Evolutionary conservation across 805 yeast species (phyloP).

Genomic region (Candida silvatica): DNA sequence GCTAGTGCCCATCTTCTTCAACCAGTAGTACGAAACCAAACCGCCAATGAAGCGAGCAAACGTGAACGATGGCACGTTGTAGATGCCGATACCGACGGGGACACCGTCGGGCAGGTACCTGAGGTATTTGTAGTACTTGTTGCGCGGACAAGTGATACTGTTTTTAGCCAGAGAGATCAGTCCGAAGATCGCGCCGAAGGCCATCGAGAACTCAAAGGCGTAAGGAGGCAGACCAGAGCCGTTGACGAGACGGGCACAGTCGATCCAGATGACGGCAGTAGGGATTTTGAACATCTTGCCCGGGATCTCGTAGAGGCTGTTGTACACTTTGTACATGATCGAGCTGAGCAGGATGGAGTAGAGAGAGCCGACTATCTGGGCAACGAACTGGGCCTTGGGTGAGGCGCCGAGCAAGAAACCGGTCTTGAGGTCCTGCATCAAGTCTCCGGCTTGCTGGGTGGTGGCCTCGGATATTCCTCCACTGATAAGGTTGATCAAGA

Average conservation of each 20-base stretch:
- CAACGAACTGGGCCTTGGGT: conserved; percentile 84
- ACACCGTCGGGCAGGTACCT: conserved; percentile 84
- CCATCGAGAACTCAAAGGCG: conserved; percentile 51
- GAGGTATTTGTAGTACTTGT: conserved; percentile 26
- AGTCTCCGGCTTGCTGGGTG: conserved; percentile 97
- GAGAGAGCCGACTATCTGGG: conserved; percentile 80
- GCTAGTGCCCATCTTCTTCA: conserved; percentile 22
- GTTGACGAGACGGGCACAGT: conserved; percentile 86
- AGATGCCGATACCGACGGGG: conserved; percentile 95
- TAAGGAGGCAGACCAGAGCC: conserved; percentile 85
- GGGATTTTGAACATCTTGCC: conserved; percentile 78
- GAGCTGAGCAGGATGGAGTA: conserved; percentile 80
- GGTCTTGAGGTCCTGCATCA: conserved; percentile 95
- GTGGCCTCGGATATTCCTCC: conserved; percentile 99
- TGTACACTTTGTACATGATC: conserved; percentile 75
- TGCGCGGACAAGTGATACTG: conserved; percentile 30
- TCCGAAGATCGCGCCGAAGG: conserved; percentile 64
- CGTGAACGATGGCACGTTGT: conserved; percentile 89
- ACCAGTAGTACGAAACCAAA: conserved; percentile 51
- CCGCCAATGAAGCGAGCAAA: conserved; percentile 93
- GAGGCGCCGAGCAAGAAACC: conserved; percentile 90
- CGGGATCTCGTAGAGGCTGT: conserved; percentile 78
- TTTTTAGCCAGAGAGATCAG: conserved; percentile 57
- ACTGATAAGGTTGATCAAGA: conserved; percentile 78
- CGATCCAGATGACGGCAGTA: conserved; percentile 95